Conservation (phyloP, 1,139 yeast species). For the Petasospora rhodanensis region DNA sequence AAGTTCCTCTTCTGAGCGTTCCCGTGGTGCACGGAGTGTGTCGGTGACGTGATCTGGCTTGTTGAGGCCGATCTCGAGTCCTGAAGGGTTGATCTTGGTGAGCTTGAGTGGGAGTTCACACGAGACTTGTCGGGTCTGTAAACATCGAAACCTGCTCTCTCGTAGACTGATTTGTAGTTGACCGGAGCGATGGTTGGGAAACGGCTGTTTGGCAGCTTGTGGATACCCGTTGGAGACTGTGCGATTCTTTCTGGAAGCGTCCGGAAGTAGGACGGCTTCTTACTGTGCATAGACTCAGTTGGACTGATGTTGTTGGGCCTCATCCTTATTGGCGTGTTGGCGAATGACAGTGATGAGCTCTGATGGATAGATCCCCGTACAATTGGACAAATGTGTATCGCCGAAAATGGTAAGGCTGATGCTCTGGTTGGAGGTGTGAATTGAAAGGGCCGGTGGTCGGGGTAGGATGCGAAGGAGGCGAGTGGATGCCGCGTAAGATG, state of each 20-base stretch:
- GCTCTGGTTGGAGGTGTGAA: too few species aligned
- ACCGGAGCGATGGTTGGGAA: constrained; percentile 55
- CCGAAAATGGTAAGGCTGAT: too few species aligned
- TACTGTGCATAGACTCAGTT: constrained; percentile 5
- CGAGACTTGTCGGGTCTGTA: too few species aligned
- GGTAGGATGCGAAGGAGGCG: too few species aligned
- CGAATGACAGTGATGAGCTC: too few species aligned
- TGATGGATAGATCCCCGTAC: too few species aligned
- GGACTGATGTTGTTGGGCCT: too few species aligned
- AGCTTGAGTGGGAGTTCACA: constrained; percentile 2
- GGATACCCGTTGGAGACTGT: constrained; percentile 22
- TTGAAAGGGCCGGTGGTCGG: too few species aligned
- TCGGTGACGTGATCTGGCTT: constrained; percentile 9
- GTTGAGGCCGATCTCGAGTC: constrained; percentile 18
- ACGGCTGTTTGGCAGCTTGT: constrained; percentile 29
- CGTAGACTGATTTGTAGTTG: constrained; percentile 52
- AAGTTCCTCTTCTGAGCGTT: constrained; percentile 17
- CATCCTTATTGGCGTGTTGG: constrained; percentile 1
- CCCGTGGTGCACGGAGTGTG: too few species aligned
- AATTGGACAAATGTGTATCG: too few species aligned
- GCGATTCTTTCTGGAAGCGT: constrained; percentile 24
- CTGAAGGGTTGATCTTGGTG: constrained; percentile 2
- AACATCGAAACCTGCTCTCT: constrained; percentile 64
- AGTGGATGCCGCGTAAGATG: too few species aligned
- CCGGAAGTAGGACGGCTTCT: constrained; percentile 23